Conservation (phyloP, 495 filamentous ascomycete species). For the Neurospora sp. region DNA sequence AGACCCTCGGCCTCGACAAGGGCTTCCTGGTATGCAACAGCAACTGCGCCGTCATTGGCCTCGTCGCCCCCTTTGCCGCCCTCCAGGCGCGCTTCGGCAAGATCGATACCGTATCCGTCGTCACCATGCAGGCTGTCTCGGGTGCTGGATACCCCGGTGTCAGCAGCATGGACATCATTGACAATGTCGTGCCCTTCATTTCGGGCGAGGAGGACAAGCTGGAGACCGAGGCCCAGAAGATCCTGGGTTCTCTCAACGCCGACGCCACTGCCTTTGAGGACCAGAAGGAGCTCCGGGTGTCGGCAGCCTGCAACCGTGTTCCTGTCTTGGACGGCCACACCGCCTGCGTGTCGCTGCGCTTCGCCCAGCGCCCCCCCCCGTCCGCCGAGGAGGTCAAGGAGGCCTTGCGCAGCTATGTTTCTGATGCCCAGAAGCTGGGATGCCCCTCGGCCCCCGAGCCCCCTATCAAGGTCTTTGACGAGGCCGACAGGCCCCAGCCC, state of each 20-base stretch:
- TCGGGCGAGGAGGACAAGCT: conserved; percentile 86
- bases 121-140: conserved; percentile 82
- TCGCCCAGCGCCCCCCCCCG: conserved; percentile 46
- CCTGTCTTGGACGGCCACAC: conserved; percentile 78
- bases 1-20: conserved; percentile 54
- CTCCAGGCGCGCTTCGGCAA: conserved; percentile 67
- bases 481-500: conserved; percentile 76
- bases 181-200: conserved; percentile 82
- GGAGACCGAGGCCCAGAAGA: conserved; percentile 77
- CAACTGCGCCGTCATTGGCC: conserved; percentile 82
- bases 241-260: conserved; percentile 57
- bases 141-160: conserved; percentile 86
- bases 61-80: conserved; percentile 82
- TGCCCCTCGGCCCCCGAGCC: conserved; percentile 66
- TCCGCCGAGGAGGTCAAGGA: conserved; percentile 56
- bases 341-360: conserved; percentile 69
- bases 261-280: conserved; percentile 57
- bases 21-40: conserved; percentile 85
- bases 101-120: conserved; percentile 65
- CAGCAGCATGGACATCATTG: conserved; percentile 59
- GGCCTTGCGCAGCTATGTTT: conserved; percentile 62
- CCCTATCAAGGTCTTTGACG: conserved; percentile 69
- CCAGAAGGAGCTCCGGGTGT: conserved; percentile 54
- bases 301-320: conserved; percentile 75
- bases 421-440: conserved; percentile 62